Percentiles rank a stretch among this genome's conserved stretches.
Evolutionary conservation across 2,329 filamentous ascomycete species (phyloP).

Genomic region (Talaromyces sp.): DNA sequence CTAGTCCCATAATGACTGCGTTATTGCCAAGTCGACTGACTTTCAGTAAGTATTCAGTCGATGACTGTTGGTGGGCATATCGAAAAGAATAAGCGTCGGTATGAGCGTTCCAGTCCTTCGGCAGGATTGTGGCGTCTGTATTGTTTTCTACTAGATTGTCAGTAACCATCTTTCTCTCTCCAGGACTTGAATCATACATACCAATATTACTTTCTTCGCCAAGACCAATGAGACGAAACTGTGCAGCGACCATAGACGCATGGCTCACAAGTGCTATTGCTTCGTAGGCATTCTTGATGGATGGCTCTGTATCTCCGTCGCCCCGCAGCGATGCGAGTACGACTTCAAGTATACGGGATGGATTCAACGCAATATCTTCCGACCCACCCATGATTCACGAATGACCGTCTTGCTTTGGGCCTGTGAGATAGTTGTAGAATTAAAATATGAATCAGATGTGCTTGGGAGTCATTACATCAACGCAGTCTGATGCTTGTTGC

Average conservation of each 20-base stretch:
- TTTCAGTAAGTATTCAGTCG: slow-evolving; percentile 77
- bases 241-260: slow-evolving; percentile 72
- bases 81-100: slow-evolving; percentile 67
- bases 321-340: slow-evolving; percentile 28
- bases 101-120: slow-evolving; percentile 72
- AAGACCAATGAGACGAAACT: slow-evolving; percentile 77
- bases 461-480: slow-evolving; percentile 6
- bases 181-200: slow-evolving; percentile 28
- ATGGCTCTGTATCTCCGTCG: slow-evolving; percentile 23
- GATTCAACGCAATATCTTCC: not conserved
- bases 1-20: slow-evolving; percentile 76
- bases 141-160: slow-evolving; percentile 22
- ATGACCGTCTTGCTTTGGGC: not conserved
- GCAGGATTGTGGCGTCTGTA: slow-evolving; percentile 48
- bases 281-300: slow-evolving; percentile 58
- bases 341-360: slow-evolving; percentile 26
- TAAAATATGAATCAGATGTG: not conserved
- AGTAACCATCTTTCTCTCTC: not conserved
- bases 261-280: slow-evolving; percentile 79
- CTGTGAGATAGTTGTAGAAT: not conserved
- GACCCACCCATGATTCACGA: slow-evolving; percentile 8
- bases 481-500: slow-evolving; percentile 3
- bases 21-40: slow-evolving; percentile 76
- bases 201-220: slow-evolving; percentile 72
- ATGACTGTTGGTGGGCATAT: slow-evolving; percentile 79